A percentile compares a stretch with the other conserved stretches of the same genome.
Evolutionary conservation across 2,329 filamentous ascomycete species (phyloP).

Genomic region (Ophiocordyceps camponoti-saundersi): DNA sequence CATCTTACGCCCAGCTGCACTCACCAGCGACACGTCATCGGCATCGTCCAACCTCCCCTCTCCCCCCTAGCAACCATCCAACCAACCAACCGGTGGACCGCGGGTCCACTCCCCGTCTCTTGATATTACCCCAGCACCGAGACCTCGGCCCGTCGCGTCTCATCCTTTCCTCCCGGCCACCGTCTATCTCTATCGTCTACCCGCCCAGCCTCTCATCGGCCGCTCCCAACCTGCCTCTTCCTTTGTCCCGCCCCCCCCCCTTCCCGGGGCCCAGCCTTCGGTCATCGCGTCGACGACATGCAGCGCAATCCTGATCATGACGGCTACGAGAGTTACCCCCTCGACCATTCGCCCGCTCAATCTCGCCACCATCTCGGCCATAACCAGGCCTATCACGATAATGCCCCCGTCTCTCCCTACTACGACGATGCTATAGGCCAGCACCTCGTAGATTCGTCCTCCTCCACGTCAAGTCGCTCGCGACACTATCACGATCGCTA

Average conservation of each 20-base stretch:
- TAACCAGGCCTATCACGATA: neutral
- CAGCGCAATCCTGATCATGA: constrained; percentile 13
- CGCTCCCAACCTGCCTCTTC: neutral
- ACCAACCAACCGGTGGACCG: neutral
- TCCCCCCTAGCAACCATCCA: neutral
- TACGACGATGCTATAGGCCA: constrained; percentile 6
- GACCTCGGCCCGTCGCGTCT: neutral
- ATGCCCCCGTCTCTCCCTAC: constrained; percentile 7
- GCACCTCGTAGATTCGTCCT: neutral
- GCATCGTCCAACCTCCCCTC: neutral
- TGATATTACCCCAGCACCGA: neutral
- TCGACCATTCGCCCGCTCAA: constrained; percentile 10
- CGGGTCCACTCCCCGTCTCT: neutral
- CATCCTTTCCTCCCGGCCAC: neutral
- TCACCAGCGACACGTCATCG: neutral
- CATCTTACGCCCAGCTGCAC: neutral
- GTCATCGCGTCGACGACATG: constrained; percentile 8
- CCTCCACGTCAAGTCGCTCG: constrained; percentile 1
- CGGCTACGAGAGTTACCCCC: constrained; percentile 18
- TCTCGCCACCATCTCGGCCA: constrained; percentile 5
- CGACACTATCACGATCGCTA: neutral
- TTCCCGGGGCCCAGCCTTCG: neutral
- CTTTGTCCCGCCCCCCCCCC: neutral
- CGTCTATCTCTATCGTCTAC: neutral
- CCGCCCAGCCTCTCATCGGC: neutral